Conservation (phyloP, 768 basidiomycete genomes). For the Chalciporus piperatus region DNA sequence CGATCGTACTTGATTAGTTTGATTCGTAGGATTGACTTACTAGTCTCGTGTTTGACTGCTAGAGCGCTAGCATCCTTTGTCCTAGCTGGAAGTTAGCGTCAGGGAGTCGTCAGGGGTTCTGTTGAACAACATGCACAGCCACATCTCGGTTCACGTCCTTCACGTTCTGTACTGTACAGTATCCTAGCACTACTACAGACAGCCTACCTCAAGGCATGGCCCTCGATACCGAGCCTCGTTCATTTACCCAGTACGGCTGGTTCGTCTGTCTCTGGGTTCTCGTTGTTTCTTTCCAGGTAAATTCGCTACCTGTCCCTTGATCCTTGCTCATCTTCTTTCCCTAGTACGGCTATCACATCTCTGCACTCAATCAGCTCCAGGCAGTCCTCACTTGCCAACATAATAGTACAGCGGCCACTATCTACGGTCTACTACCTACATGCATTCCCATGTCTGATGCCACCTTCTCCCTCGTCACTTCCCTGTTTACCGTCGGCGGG, state of each 20-base stretch:
- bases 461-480: constrained; percentile 79
- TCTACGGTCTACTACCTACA: constrained; percentile 50
- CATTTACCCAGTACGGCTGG: constrained; percentile 64
- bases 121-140: too few relatives aligned
- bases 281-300: constrained; percentile 52
- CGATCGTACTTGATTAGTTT: too few relatives aligned
- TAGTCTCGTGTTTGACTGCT: too few relatives aligned
- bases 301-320: neutral
- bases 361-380: constrained; percentile 87
- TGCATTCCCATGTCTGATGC: constrained; percentile 81
- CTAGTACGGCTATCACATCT: constrained; percentile 91
- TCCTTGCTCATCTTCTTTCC: neutral
- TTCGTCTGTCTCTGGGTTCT: constrained; percentile 67
- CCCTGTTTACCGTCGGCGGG: constrained; percentile 86
- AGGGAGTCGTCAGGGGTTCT: too few relatives aligned
- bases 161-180: too few relatives aligned
- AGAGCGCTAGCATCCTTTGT: too few relatives aligned
- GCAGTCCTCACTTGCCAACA: constrained; percentile 69
- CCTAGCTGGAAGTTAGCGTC: too few relatives aligned
- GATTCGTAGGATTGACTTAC: too few relatives aligned
- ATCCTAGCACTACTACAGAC: neutral
- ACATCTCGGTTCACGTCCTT: too few relatives aligned
- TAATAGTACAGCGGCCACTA: constrained; percentile 7
- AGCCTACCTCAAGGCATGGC: neutral
- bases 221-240: constrained; percentile 16